phyloP scores from a whole-genome alignment of 2,329 filamentous ascomycete species.

The Calonectria pauciramosa region DNA sequence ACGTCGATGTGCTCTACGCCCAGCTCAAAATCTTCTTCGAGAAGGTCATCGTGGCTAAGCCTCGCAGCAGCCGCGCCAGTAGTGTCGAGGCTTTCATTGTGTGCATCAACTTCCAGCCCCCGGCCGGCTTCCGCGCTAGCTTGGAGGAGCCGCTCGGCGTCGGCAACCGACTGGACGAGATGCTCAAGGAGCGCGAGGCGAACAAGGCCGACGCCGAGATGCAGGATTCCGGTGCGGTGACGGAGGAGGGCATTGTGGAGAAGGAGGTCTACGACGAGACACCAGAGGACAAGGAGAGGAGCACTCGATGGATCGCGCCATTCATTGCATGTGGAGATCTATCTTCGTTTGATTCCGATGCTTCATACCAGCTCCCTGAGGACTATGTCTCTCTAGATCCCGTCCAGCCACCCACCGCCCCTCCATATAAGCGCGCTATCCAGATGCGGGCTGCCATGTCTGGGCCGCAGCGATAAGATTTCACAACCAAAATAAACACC shows the following conservation, averaged over 20 bases:
- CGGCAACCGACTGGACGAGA: conserved; percentile 65
- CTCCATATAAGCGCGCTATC: conserved; percentile 91
- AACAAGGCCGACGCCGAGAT: conserved; percentile 57
- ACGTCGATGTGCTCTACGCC: conserved; percentile 95
- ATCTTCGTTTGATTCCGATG: conserved; percentile 94
- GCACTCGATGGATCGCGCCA: conserved; percentile 87
- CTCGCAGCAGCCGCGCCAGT: conserved; percentile 92
- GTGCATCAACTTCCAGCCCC: conserved; percentile 89
- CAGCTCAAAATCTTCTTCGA: conserved; percentile 93
- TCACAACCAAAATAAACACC: conserved; percentile 27
- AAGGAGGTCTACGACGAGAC: conserved; percentile 63
- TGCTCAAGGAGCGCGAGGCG: conserved; percentile 60
- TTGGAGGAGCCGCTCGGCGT: conserved; percentile 82
- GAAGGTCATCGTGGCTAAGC: conserved; percentile 91
- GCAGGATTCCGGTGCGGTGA: conserved; percentile 56
- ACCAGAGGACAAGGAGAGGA: conserved; percentile 45
- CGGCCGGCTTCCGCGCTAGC: conserved; percentile 80
- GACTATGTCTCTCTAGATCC: conserved; percentile 91
- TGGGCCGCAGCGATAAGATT: conserved; percentile 45
- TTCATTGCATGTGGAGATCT: conserved; percentile 98
- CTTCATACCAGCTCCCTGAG: conserved; percentile 90
- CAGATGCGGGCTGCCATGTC: conserved; percentile 70
- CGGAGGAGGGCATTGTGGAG: conserved; percentile 58
- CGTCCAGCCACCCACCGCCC: conserved; percentile 94
- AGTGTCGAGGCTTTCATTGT: conserved; percentile 98